Percentiles rank a stretch among this genome's conserved stretches.
Conservation (phyloP, 1,284 basidiomycete genomes). For the Tilletiopsis washingtonensis region DNA sequence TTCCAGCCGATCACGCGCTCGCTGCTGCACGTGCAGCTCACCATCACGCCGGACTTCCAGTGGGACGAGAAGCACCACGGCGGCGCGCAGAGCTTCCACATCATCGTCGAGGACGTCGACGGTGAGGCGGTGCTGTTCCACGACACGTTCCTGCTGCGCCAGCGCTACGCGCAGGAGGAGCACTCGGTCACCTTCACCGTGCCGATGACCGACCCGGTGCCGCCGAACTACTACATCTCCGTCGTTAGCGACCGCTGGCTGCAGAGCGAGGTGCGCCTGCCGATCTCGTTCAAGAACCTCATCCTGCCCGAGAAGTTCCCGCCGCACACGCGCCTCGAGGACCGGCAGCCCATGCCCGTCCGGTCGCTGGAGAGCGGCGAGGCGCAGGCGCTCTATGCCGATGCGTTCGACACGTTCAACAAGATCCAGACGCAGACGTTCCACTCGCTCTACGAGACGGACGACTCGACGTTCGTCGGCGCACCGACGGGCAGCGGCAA, state of each 20-base stretch:
- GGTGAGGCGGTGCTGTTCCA: constrained; percentile 92
- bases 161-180: constrained; percentile 79
- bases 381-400: constrained; percentile 69
- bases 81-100: constrained; percentile 72
- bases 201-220: constrained; percentile 91
- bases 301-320: constrained; percentile 97
- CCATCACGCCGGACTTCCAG: constrained; percentile 84
- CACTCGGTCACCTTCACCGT: constrained; percentile 91
- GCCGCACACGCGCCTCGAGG: constrained; percentile 80
- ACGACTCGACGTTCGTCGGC: constrained; percentile 91
- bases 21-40: constrained; percentile 40
- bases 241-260: constrained; percentile 92
- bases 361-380: constrained; percentile 85
- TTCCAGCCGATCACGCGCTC: constrained; percentile 40
- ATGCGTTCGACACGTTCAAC: constrained; percentile 72
- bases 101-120: constrained; percentile 92
- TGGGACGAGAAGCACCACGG: constrained; percentile 96
- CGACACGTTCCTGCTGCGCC: constrained; percentile 81
- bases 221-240: constrained; percentile 95
- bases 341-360: constrained; percentile 82
- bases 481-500: constrained; percentile 95
- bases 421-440: constrained; percentile 99
- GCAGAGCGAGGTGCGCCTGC: constrained; percentile 84
- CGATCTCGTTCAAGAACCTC: constrained; percentile 95
- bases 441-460: constrained; percentile 90